phyloP scores from a whole-genome alignment of 2,329 filamentous ascomycete species.

The Trichoderma polysporum region DNA sequence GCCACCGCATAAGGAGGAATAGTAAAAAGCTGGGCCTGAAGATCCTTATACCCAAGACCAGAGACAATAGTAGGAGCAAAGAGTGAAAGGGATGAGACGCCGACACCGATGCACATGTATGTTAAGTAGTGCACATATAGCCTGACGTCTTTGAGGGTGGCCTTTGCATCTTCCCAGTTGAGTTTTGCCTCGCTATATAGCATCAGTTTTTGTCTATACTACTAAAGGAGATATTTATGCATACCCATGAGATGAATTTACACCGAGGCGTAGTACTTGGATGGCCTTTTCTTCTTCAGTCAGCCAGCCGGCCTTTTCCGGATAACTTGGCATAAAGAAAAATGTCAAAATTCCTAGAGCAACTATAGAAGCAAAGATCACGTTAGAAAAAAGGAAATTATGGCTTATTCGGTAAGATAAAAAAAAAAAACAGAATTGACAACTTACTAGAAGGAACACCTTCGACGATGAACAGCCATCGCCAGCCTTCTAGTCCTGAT shows the following conservation, averaged over 20 bases:
- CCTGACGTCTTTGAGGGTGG: not conserved
- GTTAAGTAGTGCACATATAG: not conserved
- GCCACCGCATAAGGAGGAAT: conserved; percentile 29
- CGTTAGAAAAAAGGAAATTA: not conserved
- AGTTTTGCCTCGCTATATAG: not conserved
- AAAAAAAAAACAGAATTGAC: not conserved
- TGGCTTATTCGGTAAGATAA: not conserved
- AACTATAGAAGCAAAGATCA: not conserved
- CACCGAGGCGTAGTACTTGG: not conserved
- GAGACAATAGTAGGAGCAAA: conserved; percentile 29
- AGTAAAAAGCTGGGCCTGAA: conserved; percentile 28
- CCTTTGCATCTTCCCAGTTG: conserved; percentile 8
- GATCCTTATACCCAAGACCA: conserved; percentile 26
- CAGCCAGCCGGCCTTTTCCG: not conserved
- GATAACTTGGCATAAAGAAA: not conserved
- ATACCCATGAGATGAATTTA: not conserved
- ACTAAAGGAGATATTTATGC: not conserved
- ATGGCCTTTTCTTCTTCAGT: conserved; percentile 6
- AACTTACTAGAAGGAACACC: conserved; percentile 4
- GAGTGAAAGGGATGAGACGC: conserved; percentile 26
- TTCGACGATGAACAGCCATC: conserved; percentile 3
- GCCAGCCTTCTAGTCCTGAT: not conserved
- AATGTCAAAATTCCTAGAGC: not conserved
- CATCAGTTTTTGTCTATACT: not conserved
- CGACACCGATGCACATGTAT: not conserved